Base-by-base conservation (phyloP, 495 filamentous ascomycete genomes). In the Neohortaea acidophila region DNA sequence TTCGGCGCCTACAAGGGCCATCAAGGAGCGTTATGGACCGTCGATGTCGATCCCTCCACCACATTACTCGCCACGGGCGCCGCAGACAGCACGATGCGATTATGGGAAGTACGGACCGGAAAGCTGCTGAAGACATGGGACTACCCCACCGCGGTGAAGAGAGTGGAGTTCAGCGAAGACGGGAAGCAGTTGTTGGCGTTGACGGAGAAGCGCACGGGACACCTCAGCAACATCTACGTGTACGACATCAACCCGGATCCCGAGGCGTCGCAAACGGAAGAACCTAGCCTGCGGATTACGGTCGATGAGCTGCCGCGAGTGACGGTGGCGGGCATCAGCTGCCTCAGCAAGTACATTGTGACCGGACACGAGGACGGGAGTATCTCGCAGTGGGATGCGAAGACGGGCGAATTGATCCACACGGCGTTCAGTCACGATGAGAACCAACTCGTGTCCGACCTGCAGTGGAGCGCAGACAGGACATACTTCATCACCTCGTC, bases 401-500 rank as follows among this genome's bases (percentile, higher is more conserved):
- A 94, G 78, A 49, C 41, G 11, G 46, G 46, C 31, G 46, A 49
- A 38, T 3, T 41, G 41, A 19, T 49, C 18, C 24, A 41, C 17
- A 38, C 40, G 3, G 41, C 36, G 12, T 45, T 27, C 33, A 18
- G 30, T 17, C 46, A 49, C 33, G 46, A 49, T 2, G 46, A 49
- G 28, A 42, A 42, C 24, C 33, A 34, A 36, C 17, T 17, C 11
- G 46, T 97, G 51, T 92, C 80, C 45, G 89, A 97, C 58, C 72
- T 97, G 31, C 91, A 97, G 61, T 94, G 87, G 80, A 75, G 84
- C 27, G 65, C 70, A 20, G 89, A 97, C 67, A 74, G 89, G 47
- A 92, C 89, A 47, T 91, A 93, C 64, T 94, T 94, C 63, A 85
- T 97, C 64, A 96, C 91, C 33, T 76, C 87, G 39, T 92, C 80